Evolutionary conservation across 495 filamentous ascomycete species (phyloP), one percentile per base, ranked within the genome.

Genomic region (Penicillium psychrofluorescens): DNA sequence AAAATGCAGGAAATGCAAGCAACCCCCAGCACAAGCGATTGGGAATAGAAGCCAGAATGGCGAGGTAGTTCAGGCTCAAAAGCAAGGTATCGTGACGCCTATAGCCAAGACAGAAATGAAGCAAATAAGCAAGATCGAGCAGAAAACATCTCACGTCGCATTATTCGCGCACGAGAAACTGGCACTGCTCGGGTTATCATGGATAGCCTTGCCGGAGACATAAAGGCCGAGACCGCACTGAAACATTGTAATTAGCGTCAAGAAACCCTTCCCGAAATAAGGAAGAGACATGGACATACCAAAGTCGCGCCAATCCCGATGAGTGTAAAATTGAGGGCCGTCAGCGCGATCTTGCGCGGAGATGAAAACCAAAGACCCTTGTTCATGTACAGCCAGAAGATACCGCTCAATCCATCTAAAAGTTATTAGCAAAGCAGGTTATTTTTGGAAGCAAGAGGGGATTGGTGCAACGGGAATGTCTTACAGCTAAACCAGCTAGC

Each of bases 111-210:
- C 6, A 34, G 32, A 34, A 34, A 22, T 4, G 6, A 9, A 34
- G 7, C 32, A 34, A 12, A 10, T 11, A 34, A 34, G 32, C 10
- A 34, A 34, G 32, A 34, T 2, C 22, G 22, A 34, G 32, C 9
- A 7, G 32, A 34, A 34, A 9, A 6, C 32, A 34, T 11, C n/a
- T 45, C 32, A 62, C 9, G 22, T 22, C 22, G 59, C 53, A 54
- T 67, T 72, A 44, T 68, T 63, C 11, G 62, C 63, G 38, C 70
- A 74, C 0, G 67, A 68, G 40, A 74, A 74, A 36, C 63, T 68
- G 9, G 56, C 50, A 13, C 51, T 57, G 35, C 58, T 62, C 15
- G 66, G 52, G 32, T 70, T 60, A 8, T 64, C 56, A 29, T 67
- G 56, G 11, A 72, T 62, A 0, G 68, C 56, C 34, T 58, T 72